These are phyloP conservation scores for Moesziomyces globuligerus DNA, from an alignment of 1,284 basidiomycete genomes.

Conservation along the genomic window DNA sequence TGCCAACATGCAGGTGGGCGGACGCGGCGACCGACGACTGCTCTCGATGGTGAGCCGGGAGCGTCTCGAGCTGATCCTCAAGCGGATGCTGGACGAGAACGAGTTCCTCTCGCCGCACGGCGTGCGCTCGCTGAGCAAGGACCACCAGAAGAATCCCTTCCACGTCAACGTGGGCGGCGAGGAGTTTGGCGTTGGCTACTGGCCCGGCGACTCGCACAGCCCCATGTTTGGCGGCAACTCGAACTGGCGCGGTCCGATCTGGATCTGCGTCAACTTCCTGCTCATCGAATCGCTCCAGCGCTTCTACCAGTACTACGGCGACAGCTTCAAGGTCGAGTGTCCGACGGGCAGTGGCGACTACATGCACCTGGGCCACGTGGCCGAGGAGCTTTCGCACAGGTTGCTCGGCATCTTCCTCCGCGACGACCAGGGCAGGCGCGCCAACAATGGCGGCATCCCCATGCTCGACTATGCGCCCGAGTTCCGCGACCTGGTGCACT, in stretches of 20 bases:
- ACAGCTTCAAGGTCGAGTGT: constrained; percentile 78
- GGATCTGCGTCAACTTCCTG: constrained; percentile 95
- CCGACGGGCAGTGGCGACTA: constrained; percentile 91
- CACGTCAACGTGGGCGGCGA: constrained; percentile 92
- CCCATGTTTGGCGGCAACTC: constrained; percentile 97
- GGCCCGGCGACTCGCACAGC: constrained; percentile 95
- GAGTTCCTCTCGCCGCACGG: constrained; percentile 96
- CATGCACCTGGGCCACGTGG: constrained; percentile 91
- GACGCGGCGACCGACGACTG: constrained; percentile 79
- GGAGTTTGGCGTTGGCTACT: constrained; percentile 90
- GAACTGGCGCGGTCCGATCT: constrained; percentile 87
- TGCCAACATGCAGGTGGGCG: constrained; percentile 80
- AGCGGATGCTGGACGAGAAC: constrained; percentile 87
- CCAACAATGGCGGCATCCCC: constrained; percentile 88
- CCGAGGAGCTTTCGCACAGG: constrained; percentile 96
- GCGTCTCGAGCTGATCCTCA: constrained; percentile 83
- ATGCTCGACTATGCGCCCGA: constrained; percentile 92
- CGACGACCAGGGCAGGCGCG: constrained; percentile 83
- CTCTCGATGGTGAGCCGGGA: constrained; percentile 93
- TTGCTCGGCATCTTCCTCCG: constrained; percentile 96
- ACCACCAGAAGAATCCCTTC: constrained; percentile 92
- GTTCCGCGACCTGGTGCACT: constrained; percentile 95
- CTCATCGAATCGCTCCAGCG: constrained; percentile 88
- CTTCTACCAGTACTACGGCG: constrained; percentile 75
- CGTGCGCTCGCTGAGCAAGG: constrained; percentile 84